Conservation (phyloP, 371 early-diverging fungal species). For the Synchytrium microbalum region DNA sequence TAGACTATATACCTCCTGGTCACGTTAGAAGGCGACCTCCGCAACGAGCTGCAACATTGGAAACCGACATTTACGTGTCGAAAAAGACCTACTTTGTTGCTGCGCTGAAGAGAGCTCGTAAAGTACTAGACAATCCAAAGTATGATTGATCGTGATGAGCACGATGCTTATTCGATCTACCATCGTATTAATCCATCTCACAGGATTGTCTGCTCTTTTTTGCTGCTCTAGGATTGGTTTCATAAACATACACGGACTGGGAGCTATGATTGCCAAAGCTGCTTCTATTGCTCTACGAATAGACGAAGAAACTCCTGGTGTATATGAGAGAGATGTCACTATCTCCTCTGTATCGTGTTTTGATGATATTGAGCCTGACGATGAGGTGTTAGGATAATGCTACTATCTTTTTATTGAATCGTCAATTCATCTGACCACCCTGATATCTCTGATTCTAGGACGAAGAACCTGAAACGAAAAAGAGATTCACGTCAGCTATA, state of each 20-base stretch:
- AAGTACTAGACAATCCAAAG: slow-evolving; percentile 26
- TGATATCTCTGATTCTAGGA: slow-evolving; percentile 7
- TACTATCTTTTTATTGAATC: background rate
- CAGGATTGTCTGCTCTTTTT: background rate
- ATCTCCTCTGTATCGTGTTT: slow-evolving; percentile 24
- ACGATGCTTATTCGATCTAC: slow-evolving; percentile 3
- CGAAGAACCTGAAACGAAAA: slow-evolving; percentile 10
- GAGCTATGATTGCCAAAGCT: slow-evolving; percentile 56
- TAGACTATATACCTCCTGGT: background rate
- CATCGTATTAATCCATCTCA: too few species aligned
- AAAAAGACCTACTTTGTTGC: slow-evolving; percentile 33
- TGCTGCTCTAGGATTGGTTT: slow-evolving; percentile 22
- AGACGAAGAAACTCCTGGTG: slow-evolving; percentile 9
- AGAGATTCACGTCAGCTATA: slow-evolving; percentile 25
- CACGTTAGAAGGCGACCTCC: slow-evolving; percentile 25
- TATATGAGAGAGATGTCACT: slow-evolving; percentile 9
- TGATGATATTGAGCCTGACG: slow-evolving; percentile 23
- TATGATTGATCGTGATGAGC: slow-evolving; percentile 3
- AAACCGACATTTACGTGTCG: slow-evolving; percentile 53
- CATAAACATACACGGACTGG: slow-evolving; percentile 60
- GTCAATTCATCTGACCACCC: background rate
- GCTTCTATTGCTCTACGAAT: slow-evolving; percentile 19
- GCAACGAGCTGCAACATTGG: slow-evolving; percentile 40
- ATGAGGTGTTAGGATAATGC: slow-evolving; percentile 14
- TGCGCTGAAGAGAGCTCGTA: slow-evolving; percentile 32